These are phyloP conservation scores for Colletotrichum simmondsii DNA, from an alignment of 2,329 filamentous ascomycete species.

Conservation along the genomic window DNA sequence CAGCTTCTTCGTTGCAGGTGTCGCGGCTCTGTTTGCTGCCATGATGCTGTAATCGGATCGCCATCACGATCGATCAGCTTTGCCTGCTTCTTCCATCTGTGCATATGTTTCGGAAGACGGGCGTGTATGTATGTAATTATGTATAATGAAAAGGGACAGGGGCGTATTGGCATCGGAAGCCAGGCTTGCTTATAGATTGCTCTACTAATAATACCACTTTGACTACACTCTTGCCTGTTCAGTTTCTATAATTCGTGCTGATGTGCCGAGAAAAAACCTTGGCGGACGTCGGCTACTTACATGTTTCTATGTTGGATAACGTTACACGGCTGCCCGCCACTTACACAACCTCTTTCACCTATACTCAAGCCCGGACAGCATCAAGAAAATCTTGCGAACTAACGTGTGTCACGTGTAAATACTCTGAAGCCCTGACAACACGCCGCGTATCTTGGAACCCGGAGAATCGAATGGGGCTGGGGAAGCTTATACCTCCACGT, in stretches of 20 bases:
- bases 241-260: too few relatives aligned
- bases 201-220: slow-evolving; percentile 10
- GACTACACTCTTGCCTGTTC: background rate
- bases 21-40: slow-evolving; percentile 22
- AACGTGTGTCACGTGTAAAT: too few relatives aligned
- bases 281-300: background rate
- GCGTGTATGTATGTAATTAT: background rate
- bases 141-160: background rate
- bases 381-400: too few relatives aligned
- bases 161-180: background rate
- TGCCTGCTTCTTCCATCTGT: background rate
- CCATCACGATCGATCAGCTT: background rate
- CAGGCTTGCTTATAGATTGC: background rate
- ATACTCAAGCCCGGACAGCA: too few relatives aligned
- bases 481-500: too few relatives aligned
- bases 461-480: too few relatives aligned
- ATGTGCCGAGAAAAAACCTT: background rate
- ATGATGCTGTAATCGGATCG: slow-evolving; percentile 17
- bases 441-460: too few relatives aligned
- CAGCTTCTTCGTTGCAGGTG: slow-evolving; percentile 8
- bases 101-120: background rate
- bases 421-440: too few relatives aligned
- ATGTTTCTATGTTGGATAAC: too few relatives aligned
- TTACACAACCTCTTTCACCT: too few relatives aligned
- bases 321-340: too few relatives aligned